A percentile compares a stretch with the other conserved stretches of the same genome.
These are phyloP conservation scores for Microdochium bolleyi DNA, from an alignment of 2,329 filamentous ascomycete species.

Conservation along the genomic window DNA sequence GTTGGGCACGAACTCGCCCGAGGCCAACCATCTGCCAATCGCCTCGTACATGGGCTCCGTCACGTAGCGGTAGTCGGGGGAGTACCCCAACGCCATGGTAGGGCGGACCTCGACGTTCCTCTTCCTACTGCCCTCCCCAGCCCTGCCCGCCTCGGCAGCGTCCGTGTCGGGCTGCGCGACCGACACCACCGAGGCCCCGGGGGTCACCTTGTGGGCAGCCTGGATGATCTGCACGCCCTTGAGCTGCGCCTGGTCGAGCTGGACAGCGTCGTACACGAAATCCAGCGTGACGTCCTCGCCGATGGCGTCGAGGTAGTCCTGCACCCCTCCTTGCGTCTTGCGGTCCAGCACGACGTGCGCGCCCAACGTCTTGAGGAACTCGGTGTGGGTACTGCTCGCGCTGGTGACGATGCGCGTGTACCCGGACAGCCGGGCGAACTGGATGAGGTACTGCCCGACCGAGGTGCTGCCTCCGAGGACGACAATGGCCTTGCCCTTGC, in stretches of 20 bases:
- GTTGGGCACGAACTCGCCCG: not conserved
- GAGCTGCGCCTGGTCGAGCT: constrained; percentile 16
- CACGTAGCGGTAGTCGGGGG: not conserved
- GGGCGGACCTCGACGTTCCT: not conserved
- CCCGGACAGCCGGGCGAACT: constrained; percentile 21
- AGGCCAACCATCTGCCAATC: not conserved
- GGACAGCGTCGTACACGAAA: constrained; percentile 22
- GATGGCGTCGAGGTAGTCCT: constrained; percentile 15
- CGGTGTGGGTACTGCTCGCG: constrained; percentile 16
- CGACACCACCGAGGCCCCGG: not conserved
- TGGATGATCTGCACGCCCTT: constrained; percentile 20
- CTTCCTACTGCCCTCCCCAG: not conserved
- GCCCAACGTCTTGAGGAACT: constrained; percentile 10
- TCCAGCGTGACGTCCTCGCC: constrained; percentile 14
- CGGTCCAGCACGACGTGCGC: constrained; percentile 19
- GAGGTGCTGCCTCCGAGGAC: constrained; percentile 26
- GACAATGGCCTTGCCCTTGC: constrained; percentile 11
- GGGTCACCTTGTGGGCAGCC: not conserved
- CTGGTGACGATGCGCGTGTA: constrained; percentile 22
- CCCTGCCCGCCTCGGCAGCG: not conserved
- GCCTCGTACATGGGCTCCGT: not conserved
- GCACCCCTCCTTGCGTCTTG: constrained; percentile 2
- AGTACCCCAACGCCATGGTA: not conserved
- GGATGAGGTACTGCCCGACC: constrained; percentile 24
- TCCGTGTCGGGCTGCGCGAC: not conserved